Evolutionary conservation across 108 stramenopile species (phyloP), one percentile per base, ranked within the genome.

Genomic region (Pseudonitzschia multistriata): DNA sequence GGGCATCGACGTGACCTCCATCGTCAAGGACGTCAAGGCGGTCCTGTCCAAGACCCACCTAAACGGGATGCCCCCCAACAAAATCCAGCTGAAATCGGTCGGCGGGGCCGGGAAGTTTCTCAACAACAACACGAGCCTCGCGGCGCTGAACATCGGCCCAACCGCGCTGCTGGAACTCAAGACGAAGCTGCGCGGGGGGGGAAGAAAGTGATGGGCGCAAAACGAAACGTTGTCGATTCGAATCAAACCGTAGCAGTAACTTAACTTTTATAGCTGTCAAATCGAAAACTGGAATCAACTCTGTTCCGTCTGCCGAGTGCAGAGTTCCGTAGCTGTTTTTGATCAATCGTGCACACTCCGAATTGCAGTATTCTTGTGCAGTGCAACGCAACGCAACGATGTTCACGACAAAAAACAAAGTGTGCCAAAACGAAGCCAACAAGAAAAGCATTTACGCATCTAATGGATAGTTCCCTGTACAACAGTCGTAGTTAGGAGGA

Each of bases 11-110:
- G 89, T 88, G 45, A 78, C 69, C 70, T 69, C 90, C 7, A 90
- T 74, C 39, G 70, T 95, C 3, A 92, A 93, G 68, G 67, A 67
- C 15, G 62, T 96, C 61, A 96, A 96, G 81, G 85, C 72, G 55
- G 61, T 74, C 54, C 68, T 92, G 5, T 78, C 81, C 2, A 76
- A 72, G 47, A 40, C 49, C 4, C 78, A 86, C 55, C 67, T 92
- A 52, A 85, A 84, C 52, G 84, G 75, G 21, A 96, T 96, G 89
- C 90, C 90, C 8, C 66, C 74, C 48, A 96, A 96, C 74, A 96
- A 96, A 55, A 88, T 91, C 71, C 90, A 93, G 73, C 70, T 96
- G 48, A 91, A 86, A 73, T 7, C 53, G 29, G 24, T 37, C 8
- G 77, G 83, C 60, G 55, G 74, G 10, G 71, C 62, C 8, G 64